Evolutionary conservation across 2,329 filamentous ascomycete genomes (phyloP).

Genomic region (Stachybotrys echinatus): DNA sequence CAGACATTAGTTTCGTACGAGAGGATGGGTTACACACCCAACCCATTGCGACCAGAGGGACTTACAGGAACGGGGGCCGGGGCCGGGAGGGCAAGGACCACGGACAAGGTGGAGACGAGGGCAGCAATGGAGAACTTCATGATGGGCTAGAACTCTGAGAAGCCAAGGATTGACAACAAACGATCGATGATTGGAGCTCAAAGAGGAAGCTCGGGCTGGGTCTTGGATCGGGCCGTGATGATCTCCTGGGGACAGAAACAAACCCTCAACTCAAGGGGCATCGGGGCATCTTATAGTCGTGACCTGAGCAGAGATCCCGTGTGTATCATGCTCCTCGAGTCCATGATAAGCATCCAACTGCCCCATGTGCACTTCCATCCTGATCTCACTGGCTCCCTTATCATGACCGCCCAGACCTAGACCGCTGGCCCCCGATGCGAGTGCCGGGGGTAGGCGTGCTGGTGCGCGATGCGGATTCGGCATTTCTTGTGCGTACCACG

Average conservation of each 20-base stretch:
- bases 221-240: neutral
- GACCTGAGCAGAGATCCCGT: neutral
- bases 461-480: too few relatives aligned
- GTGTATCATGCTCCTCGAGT: neutral
- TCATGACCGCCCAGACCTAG: neutral
- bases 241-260: neutral
- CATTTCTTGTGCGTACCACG: neutral
- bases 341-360: neutral
- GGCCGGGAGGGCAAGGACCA: neutral
- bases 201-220: neutral
- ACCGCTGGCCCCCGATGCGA: too few relatives aligned
- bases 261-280: neutral
- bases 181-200: neutral
- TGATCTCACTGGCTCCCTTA: neutral
- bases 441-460: too few relatives aligned
- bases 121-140: constrained; percentile 1
- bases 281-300: neutral
- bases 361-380: neutral
- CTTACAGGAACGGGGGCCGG: constrained; percentile 1
- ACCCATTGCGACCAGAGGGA: too few relatives aligned
- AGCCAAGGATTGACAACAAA: too few relatives aligned
- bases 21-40: too few relatives aligned
- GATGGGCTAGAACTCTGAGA: neutral
- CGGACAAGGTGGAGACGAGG: neutral
- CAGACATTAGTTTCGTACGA: too few relatives aligned